phyloP scores from a whole-genome alignment of 225 moss, liverwort and hornwort genomes.

The Straminergon stramineum region DNA sequence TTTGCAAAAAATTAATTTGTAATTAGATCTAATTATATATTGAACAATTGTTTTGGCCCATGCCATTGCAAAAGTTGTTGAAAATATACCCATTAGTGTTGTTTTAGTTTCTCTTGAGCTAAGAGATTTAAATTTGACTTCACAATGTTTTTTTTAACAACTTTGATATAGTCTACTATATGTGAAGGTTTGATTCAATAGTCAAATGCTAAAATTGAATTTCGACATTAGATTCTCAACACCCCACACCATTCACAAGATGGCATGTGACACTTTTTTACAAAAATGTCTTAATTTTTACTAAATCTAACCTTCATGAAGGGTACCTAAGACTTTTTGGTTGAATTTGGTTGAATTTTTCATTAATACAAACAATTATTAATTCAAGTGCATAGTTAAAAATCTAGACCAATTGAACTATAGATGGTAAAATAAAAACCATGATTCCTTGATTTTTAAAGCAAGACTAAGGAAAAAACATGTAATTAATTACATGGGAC shows the following conservation, averaged over 20 bases:
- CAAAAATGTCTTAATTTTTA: no score
- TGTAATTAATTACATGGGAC: not conserved
- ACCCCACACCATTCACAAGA: no score
- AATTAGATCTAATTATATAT: no score
- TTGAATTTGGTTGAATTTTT: not conserved
- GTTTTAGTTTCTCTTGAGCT: not conserved
- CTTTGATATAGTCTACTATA: no score
- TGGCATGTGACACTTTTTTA: no score
- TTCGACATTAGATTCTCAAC: no score
- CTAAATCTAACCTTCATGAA: no score
- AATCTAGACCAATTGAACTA: not conserved
- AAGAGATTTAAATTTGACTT: not conserved
- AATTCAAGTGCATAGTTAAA: not conserved
- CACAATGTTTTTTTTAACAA: not conserved
- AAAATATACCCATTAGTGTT: not conserved
- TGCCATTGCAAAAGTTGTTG: not conserved
- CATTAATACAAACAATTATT: not conserved
- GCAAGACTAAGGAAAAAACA: not conserved
- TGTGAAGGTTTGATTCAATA: no score
- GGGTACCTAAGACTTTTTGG: not conserved
- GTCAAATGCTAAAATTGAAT: no score
- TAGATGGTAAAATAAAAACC: not conserved
- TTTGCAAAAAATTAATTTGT: not conserved
- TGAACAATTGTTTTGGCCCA: not conserved
- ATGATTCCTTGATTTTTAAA: not conserved